phyloP scores from a whole-genome alignment of 805 yeast species.

The Candida ascalaphidarum region DNA sequence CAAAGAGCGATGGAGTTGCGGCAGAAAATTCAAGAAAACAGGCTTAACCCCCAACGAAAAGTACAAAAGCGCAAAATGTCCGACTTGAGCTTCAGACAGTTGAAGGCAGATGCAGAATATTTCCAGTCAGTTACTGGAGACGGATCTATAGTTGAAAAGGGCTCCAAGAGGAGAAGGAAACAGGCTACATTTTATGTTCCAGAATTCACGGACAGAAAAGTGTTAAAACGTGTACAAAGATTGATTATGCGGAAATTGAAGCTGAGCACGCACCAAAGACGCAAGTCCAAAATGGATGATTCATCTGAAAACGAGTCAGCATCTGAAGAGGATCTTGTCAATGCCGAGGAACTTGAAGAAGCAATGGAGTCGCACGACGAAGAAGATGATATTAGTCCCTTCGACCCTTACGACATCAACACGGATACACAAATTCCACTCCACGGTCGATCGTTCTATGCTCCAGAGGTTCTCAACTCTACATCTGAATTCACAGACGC shows the following conservation, averaged over 20 bases:
- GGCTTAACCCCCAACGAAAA: too few species aligned
- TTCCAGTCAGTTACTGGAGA: constrained; percentile 35
- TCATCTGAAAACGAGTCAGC: neutral
- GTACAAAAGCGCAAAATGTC: too few species aligned
- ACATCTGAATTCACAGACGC: constrained; percentile 6
- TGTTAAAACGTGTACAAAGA: constrained; percentile 6
- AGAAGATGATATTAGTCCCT: constrained; percentile 26
- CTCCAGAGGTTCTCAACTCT: constrained; percentile 8
- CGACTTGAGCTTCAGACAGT: too few species aligned
- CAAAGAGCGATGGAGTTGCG: too few species aligned
- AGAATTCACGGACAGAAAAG: constrained; percentile 10
- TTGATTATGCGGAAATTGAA: constrained; percentile 7
- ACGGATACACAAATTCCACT: constrained; percentile 19
- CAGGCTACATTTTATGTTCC: constrained; percentile 19
- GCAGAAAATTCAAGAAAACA: too few species aligned
- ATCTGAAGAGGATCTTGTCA: constrained; percentile 3
- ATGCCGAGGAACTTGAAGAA: constrained; percentile 10
- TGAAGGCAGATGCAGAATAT: too few species aligned
- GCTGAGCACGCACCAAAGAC: constrained; percentile 4
- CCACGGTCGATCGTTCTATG: constrained; percentile 9
- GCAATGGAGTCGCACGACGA: constrained; percentile 6
- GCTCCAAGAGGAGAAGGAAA: constrained; percentile 23
- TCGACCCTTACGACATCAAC: constrained; percentile 27
- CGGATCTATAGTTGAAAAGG: constrained; percentile 18
- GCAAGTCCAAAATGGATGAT: constrained; percentile 2